A percentile compares a stretch with the other conserved stretches of the same genome.
Evolutionary conservation across 306 rosid genomes (phyloP).

Genomic region (Carpinus viminea): DNA sequence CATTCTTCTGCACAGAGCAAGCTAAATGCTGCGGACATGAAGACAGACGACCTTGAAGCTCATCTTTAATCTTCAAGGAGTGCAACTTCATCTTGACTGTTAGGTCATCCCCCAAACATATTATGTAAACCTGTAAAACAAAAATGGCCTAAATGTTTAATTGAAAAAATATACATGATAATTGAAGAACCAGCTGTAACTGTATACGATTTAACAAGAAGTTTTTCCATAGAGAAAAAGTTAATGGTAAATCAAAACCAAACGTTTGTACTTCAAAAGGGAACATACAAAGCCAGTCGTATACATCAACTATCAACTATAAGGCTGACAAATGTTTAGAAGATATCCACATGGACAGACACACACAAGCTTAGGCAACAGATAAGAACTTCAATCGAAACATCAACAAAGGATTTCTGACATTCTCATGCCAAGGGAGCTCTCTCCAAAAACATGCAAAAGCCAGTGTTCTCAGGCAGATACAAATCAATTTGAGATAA

Average conservation of each 20-base stretch:
- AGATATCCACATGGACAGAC: not conserved
- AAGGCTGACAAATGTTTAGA: not conserved
- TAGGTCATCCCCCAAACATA: conserved; percentile 61
- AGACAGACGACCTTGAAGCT: conserved; percentile 77
- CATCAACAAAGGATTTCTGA: not conserved
- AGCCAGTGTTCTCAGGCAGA: not conserved
- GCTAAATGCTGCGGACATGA: conserved; percentile 70
- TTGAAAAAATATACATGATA: not conserved
- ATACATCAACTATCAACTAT: not conserved
- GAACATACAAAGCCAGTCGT: not conserved
- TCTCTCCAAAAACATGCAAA: not conserved
- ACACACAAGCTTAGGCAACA: not conserved
- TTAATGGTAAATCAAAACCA: not conserved
- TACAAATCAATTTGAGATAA: not conserved
- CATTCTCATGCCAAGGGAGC: not conserved
- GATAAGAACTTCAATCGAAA: not conserved
- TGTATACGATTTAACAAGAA: not conserved
- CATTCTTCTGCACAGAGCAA: conserved; percentile 73
- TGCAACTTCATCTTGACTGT: conserved; percentile 78
- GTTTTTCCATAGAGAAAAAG: not conserved
- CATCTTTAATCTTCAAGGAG: conserved; percentile 84
- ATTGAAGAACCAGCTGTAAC: not conserved
- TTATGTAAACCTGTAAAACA: too few relatives aligned
- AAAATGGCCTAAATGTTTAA: too few relatives aligned
- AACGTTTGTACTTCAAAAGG: not conserved